These are phyloP conservation scores for Hymenoscyphus linearis DNA, from an alignment of 2,329 filamentous ascomycete species.

Conservation along the genomic window DNA sequence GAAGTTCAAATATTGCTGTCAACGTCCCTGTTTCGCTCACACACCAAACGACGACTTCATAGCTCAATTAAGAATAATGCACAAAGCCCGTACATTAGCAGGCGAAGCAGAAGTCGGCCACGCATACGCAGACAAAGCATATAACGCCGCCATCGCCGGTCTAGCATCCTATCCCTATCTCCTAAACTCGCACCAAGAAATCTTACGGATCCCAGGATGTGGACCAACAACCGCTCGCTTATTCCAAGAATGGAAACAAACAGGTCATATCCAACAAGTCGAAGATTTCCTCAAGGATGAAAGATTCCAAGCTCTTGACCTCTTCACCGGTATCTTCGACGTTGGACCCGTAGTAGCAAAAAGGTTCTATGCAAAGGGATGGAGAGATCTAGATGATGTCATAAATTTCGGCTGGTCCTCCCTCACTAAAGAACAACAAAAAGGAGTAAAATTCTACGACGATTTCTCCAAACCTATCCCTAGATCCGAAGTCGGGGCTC, in stretches of 20 bases:
- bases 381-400: slow-evolving; percentile 81
- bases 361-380: slow-evolving; percentile 74
- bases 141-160: slow-evolving; percentile 79
- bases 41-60: slow-evolving; percentile 74
- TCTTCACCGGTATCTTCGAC: slow-evolving; percentile 88
- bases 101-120: slow-evolving; percentile 76
- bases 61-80: slow-evolving; percentile 66
- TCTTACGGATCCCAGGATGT: slow-evolving; percentile 65
- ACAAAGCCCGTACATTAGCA: slow-evolving; percentile 62
- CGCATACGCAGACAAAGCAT: slow-evolving; percentile 82
- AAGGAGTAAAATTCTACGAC: slow-evolving; percentile 89
- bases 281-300: slow-evolving; percentile 59
- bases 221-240: slow-evolving; percentile 72
- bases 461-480: slow-evolving; percentile 72
- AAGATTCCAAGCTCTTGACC: slow-evolving; percentile 56
- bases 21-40: slow-evolving; percentile 65
- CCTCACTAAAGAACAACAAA: slow-evolving; percentile 79
- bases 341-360: slow-evolving; percentile 76
- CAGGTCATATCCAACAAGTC: slow-evolving; percentile 58
- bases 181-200: slow-evolving; percentile 34
- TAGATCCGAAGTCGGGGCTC: slow-evolving; percentile 65
- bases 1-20: slow-evolving; percentile 68
- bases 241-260: slow-evolving; percentile 66
- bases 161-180: slow-evolving; percentile 70
- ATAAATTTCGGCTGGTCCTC: slow-evolving; percentile 74